Conservation (phyloP, 306 rosid genomes). For the Alnus rubra region DNA sequence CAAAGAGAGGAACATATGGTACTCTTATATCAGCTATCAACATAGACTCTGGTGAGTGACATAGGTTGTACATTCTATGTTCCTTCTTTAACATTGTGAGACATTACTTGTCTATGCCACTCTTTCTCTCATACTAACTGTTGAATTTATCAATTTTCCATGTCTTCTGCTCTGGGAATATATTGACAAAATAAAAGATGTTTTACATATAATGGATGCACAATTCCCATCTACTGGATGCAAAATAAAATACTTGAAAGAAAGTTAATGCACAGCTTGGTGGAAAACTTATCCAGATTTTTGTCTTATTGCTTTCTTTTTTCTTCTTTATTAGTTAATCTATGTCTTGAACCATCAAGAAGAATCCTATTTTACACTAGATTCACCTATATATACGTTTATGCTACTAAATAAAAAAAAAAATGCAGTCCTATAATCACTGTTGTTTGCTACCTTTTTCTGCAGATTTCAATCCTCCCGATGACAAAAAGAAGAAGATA, state of each 20-base stretch:
- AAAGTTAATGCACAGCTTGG: not conserved
- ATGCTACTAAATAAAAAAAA: not conserved
- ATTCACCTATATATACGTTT: not conserved
- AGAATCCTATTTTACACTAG: not conserved
- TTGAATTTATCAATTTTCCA: too few species aligned
- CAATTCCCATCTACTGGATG: not conserved
- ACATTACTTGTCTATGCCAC: too few species aligned
- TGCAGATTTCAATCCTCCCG: conserved; percentile 28
- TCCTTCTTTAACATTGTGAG: not conserved
- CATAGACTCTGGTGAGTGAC: conserved; percentile 49
- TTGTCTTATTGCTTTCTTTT: not conserved
- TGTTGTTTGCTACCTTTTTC: not conserved
- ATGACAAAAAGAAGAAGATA: conserved; percentile 1
- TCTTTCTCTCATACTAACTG: too few species aligned
- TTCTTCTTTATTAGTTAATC: not conserved
- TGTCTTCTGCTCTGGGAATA: too few species aligned
- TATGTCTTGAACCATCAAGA: not conserved
- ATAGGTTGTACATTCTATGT: not conserved
- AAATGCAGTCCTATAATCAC: not conserved
- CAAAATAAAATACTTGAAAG: not conserved
- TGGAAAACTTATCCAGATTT: not conserved
- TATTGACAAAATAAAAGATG: too few species aligned
- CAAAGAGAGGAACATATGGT: conserved; percentile 54
- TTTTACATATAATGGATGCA: too few species aligned
- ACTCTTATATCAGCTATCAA: conserved; percentile 70